Conservation (phyloP, 257 asterid species). For the Solanum dulcamara region DNA sequence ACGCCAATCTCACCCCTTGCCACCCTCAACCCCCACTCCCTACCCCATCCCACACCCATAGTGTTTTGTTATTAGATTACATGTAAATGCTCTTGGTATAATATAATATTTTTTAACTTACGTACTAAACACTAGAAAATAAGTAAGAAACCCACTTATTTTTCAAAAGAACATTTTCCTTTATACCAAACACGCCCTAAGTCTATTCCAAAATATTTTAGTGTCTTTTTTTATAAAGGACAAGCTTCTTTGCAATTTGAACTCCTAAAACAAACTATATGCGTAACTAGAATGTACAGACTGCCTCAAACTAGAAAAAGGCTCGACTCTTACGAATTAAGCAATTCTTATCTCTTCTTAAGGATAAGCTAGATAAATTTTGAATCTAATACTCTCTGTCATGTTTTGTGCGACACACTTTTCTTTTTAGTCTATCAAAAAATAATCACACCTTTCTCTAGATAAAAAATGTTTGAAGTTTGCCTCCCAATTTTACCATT, state of each 20-base stretch:
- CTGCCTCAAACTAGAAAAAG: background rate
- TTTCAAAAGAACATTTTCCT: background rate
- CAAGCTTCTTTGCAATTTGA: background rate
- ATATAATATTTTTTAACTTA: background rate
- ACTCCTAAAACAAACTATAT: background rate
- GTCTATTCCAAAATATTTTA: background rate
- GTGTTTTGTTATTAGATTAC: background rate
- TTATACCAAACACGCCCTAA: background rate
- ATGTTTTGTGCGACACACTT: background rate
- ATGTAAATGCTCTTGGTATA: background rate
- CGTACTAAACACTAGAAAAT: background rate
- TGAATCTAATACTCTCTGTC: background rate
- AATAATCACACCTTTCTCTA: background rate
- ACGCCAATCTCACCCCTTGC: background rate
- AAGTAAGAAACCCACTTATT: background rate
- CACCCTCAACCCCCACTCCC: background rate
- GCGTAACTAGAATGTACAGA: background rate
- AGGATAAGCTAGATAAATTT: background rate
- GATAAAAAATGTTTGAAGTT: background rate
- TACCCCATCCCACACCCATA: background rate
- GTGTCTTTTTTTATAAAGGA: background rate
- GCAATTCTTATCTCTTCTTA: background rate
- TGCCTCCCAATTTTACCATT: background rate
- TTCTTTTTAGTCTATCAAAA: background rate
- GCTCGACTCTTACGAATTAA: background rate